Base-by-base conservation (phyloP, 2,329 filamentous ascomycete species). In the Exophiala xenobiotica region DNA sequence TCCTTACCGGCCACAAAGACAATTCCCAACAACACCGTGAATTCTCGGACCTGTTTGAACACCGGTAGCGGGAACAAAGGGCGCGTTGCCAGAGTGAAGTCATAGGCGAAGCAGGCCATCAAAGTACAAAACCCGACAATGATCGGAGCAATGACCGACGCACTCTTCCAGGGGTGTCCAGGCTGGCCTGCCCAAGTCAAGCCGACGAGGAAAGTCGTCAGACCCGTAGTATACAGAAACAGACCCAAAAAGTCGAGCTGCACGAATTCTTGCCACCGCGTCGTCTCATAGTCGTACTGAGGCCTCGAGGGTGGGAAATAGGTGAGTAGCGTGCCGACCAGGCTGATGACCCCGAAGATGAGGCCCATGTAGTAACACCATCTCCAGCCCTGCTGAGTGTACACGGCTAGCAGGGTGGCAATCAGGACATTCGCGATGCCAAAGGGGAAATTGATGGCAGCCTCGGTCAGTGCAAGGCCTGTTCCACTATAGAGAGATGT, bases 251-350 rank as follows among this genome's bases (percentile, higher is more conserved):
- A 46, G 51, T 54, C 51, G 18, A 51, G 31, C 18, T 53, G 47
- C 73, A 74, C 3, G 44, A 19, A 73, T 58, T 70, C 67, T 54
- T 73, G 63, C 24, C 49, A 66, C 63, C 42, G 62, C 26, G 19
- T 70, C 61, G 51, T 53, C 6, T 49, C 54, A 6, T 46, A 39
- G 39, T 49, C 52, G 53, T 76, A 71, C 9, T 74, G 70, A 68
- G 63, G 72, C 68, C 14, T 67, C 60, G 61, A 72, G 76, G 77
- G 74, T 26, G 74, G 76, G 56, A 72, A 70, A 63, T 78, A 79
- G 45, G 74, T 71, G 54, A 75, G 66, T 31, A 65, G 64, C 51
- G 71, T 77, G 6, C 76, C 65, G 2, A 43, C 29, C 3, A 40
- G 16, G 9, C 38, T 42, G 19, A 53, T 19, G 12, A 40, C 41